phyloP scores from a whole-genome alignment of 2,329 filamentous ascomycete species.

The Aureobasidium lini region DNA sequence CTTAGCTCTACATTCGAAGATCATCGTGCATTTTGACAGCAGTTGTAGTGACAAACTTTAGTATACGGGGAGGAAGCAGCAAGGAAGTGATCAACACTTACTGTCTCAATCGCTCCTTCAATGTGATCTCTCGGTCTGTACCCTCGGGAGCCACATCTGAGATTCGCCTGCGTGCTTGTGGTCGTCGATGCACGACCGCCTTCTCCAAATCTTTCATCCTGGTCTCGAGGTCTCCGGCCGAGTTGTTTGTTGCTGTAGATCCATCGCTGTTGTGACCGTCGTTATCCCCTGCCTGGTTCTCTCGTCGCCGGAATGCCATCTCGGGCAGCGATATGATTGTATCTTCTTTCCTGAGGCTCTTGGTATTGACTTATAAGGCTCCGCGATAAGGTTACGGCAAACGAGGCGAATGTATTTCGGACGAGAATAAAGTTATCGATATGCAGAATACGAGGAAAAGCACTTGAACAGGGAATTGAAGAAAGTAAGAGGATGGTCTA shows the following conservation, averaged over 20 bases:
- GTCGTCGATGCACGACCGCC: background rate
- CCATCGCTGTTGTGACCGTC: background rate
- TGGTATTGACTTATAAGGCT: too few relatives aligned
- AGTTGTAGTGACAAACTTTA: too few relatives aligned
- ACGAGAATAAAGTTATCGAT: background rate
- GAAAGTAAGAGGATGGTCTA: background rate
- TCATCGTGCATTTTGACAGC: too few relatives aligned
- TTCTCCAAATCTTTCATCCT: conserved; percentile 5
- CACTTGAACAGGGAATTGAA: background rate
- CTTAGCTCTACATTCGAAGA: too few relatives aligned
- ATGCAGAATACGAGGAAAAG: background rate
- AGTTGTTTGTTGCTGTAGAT: background rate
- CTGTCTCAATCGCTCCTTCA: conserved; percentile 15
- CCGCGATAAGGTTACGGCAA: background rate
- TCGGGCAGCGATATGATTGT: background rate
- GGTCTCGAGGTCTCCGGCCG: background rate
- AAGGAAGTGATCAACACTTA: background rate
- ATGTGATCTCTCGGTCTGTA: conserved; percentile 5
- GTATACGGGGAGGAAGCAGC: too few relatives aligned
- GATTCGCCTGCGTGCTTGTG: background rate
- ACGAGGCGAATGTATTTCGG: background rate
- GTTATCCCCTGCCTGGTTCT: background rate
- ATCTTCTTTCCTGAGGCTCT: background rate
- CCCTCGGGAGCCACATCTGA: background rate
- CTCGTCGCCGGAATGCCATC: background rate